Conservation (phyloP, 2,329 filamentous ascomycete genomes). For the Thelonectria discophora region DNA sequence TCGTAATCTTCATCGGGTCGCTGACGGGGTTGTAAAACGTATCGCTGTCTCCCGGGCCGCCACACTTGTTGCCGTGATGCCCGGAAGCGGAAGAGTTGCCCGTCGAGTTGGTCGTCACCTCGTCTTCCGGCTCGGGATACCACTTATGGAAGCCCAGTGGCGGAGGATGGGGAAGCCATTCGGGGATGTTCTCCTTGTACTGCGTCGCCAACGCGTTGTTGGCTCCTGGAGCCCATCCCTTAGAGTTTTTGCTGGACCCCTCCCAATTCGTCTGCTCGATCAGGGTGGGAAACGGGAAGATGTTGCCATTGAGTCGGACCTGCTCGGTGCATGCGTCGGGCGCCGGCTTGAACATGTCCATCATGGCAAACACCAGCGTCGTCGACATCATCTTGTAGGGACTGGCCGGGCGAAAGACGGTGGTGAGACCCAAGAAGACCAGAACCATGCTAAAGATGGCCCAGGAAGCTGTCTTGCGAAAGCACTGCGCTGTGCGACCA, state of each 20-base stretch:
- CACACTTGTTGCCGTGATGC: conserved; percentile 16
- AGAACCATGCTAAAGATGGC: conserved; percentile 7
- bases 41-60: conserved; percentile 31
- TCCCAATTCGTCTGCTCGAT: conserved; percentile 41
- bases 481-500: conserved; percentile 4
- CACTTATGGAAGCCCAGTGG: conserved; percentile 45
- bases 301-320: conserved; percentile 27
- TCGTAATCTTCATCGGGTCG: conserved; percentile 54
- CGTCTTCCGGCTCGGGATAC: conserved; percentile 24
- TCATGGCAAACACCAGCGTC: conserved; percentile 44
- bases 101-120: neutral
- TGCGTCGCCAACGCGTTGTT: conserved; percentile 33
- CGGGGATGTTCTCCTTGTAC: conserved; percentile 40
- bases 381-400: conserved; percentile 47
- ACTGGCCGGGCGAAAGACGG: conserved; percentile 38
- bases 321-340: conserved; percentile 38
- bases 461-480: conserved; percentile 22
- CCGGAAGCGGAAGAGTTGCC: neutral
- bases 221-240: conserved; percentile 46
- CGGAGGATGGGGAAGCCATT: conserved; percentile 41
- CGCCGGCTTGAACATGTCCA: conserved; percentile 39
- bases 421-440: conserved; percentile 32
- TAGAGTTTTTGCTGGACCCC: conserved; percentile 36
- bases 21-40: conserved; percentile 48
- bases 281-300: conserved; percentile 45